A percentile compares a stretch with the other conserved stretches of the same genome.
Conservation (phyloP, 1,284 basidiomycete species). For the Rhizoctonia solani region DNA sequence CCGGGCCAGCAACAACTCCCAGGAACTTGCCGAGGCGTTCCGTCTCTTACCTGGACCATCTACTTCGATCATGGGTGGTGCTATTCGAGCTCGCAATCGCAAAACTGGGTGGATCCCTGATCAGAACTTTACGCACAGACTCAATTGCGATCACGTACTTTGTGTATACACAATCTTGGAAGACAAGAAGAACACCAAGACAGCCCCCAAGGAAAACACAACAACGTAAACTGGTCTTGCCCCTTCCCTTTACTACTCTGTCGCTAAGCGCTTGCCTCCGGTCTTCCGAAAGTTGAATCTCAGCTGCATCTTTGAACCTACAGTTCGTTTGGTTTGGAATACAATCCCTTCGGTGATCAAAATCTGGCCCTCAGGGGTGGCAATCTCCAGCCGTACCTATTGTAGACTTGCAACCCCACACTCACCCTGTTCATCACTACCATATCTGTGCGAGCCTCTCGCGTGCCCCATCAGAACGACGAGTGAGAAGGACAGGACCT, state of each 20-base stretch:
- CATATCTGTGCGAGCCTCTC: slow-evolving; percentile 5
- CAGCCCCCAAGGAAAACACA: too few relatives aligned
- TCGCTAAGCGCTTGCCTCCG: neutral
- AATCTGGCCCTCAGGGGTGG: slow-evolving; percentile 24
- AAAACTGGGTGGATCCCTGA: too few relatives aligned
- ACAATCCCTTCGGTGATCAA: slow-evolving; percentile 28
- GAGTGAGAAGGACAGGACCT: too few relatives aligned
- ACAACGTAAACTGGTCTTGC: too few relatives aligned
- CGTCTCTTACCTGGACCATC: slow-evolving; percentile 3
- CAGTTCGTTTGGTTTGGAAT: neutral
- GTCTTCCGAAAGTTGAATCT: neutral
- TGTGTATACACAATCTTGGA: neutral
- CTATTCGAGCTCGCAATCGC: too few relatives aligned
- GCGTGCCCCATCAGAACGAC: slow-evolving; percentile 26
- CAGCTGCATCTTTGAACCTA: slow-evolving; percentile 15
- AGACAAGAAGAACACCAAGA: neutral
- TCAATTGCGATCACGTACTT: slow-evolving; percentile 2
- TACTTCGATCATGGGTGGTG: slow-evolving; percentile 17
- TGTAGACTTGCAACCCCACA: neutral
- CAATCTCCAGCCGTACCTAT: slow-evolving; percentile 30
- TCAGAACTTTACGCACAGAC: slow-evolving; percentile 1
- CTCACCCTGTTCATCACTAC: slow-evolving; percentile 28
- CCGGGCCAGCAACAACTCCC: neutral
- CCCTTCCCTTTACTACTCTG: neutral
- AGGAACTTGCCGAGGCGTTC: slow-evolving; percentile 30